Percentiles rank a stretch among this genome's conserved stretches.
These are phyloP conservation scores for Eruca vesicaria DNA, from an alignment of 441 rosid species.

Conservation along the genomic window DNA sequence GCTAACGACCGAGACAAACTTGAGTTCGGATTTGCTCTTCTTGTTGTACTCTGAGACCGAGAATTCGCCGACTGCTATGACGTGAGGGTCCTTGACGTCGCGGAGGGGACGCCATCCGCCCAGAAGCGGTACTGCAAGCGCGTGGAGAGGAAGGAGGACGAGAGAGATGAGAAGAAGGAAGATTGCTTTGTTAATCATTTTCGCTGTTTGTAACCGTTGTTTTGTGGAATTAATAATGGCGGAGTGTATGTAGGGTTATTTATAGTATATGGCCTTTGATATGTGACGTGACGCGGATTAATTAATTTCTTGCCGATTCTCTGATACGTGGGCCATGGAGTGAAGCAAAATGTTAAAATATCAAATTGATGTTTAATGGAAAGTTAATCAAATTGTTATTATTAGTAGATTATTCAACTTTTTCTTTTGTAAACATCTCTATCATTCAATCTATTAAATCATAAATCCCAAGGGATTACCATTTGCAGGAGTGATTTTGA, in stretches of 20 bases:
- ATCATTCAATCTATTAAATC: too few relatives aligned
- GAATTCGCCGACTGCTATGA: slow-evolving; percentile 44
- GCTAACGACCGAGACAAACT: slow-evolving; percentile 36
- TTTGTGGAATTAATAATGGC: background rate
- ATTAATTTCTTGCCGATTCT: background rate
- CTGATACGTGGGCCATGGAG: background rate
- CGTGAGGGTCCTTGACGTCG: slow-evolving; percentile 43
- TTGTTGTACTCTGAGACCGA: slow-evolving; percentile 49
- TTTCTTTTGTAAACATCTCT: too few relatives aligned
- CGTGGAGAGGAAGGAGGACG: slow-evolving; percentile 19
- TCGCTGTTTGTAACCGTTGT: background rate
- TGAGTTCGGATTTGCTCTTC: slow-evolving; percentile 28
- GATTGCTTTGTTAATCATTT: background rate
- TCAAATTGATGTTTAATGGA: background rate
- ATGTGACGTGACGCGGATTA: slow-evolving; percentile 4
- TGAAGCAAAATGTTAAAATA: background rate
- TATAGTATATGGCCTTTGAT: background rate
- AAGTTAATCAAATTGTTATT: too few relatives aligned
- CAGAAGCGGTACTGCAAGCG: background rate
- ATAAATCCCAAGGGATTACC: too few relatives aligned
- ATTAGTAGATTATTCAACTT: too few relatives aligned
- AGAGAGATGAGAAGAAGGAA: slow-evolving; percentile 2
- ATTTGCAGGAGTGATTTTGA: too few relatives aligned
- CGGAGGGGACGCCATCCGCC: slow-evolving; percentile 60
- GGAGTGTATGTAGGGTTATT: background rate